Conservation (phyloP, 108 stramenopile genomes). For the Nitzschia palea region DNA sequence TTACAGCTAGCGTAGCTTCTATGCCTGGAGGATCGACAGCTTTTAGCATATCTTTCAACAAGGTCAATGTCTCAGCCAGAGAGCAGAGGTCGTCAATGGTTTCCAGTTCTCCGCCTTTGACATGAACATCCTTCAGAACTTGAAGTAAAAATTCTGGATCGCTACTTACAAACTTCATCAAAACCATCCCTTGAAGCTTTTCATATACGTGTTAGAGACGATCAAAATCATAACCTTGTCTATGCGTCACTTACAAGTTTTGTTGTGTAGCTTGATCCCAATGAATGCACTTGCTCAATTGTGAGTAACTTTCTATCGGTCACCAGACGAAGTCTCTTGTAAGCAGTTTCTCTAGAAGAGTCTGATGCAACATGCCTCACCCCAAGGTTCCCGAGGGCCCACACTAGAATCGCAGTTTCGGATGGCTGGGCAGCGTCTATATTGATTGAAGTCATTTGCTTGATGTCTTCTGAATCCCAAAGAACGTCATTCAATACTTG, state of each 20-base stretch:
- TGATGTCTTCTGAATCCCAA: conserved; percentile 2
- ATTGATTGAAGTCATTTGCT: conserved; percentile 5
- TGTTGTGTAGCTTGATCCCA: background rate
- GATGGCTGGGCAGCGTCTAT: conserved; percentile 20
- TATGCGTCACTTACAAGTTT: conserved; percentile 23
- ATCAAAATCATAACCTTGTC: background rate
- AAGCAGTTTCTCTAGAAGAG: conserved; percentile 10
- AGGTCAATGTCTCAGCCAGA: conserved; percentile 19
- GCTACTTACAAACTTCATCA: conserved; percentile 18
- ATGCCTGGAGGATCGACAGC: background rate
- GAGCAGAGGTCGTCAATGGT: conserved; percentile 10
- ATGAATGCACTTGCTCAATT: conserved; percentile 8
- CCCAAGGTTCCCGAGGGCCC: conserved; percentile 51
- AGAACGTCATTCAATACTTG: conserved; percentile 46
- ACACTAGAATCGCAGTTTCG: conserved; percentile 39
- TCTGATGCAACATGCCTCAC: conserved; percentile 19
- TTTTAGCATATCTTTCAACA: conserved; percentile 13
- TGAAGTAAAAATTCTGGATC: conserved; percentile 16
- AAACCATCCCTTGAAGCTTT: conserved; percentile 20
- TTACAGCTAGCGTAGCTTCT: background rate
- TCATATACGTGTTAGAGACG: no score
- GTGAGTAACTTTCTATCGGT: conserved; percentile 11
- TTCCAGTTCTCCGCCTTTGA: background rate
- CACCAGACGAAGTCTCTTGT: conserved; percentile 40
- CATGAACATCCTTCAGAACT: conserved; percentile 13